phyloP scores from a whole-genome alignment of 257 asterid genomes.

The Coffea eugenioides region DNA sequence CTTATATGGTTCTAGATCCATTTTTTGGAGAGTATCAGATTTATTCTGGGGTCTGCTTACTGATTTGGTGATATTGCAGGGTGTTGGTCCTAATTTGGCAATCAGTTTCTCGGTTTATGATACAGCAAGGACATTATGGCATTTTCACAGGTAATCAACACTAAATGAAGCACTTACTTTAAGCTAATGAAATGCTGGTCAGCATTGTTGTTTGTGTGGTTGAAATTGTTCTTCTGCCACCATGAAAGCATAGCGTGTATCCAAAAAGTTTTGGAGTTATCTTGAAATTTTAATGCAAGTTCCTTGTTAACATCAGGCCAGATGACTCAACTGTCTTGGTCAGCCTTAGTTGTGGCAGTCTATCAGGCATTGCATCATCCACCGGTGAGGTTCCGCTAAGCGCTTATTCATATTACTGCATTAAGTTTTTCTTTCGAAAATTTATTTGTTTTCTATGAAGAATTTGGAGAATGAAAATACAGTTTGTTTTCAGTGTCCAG shows the following conservation, averaged over 20 bases:
- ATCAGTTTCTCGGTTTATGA: slow-evolving; percentile 93
- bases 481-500: neutral
- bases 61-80: slow-evolving; percentile 46
- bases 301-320: slow-evolving; percentile 47
- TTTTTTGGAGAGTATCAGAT: neutral
- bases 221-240: neutral
- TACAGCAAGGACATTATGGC: slow-evolving; percentile 64
- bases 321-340: slow-evolving; percentile 60
- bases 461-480: neutral
- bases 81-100: slow-evolving; percentile 94
- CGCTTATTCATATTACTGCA: neutral
- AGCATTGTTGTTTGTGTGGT: neutral
- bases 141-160: slow-evolving; percentile 48
- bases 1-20: neutral
- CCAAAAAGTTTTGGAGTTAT: neutral
- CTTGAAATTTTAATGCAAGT: slow-evolving; percentile 14
- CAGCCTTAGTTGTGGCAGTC: slow-evolving; percentile 94
- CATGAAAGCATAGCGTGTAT: neutral
- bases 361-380: slow-evolving; percentile 91
- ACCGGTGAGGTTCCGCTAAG: slow-evolving; percentile 49
- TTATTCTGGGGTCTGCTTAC: slow-evolving; percentile 21
- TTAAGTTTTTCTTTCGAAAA: neutral
- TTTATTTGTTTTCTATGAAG: neutral
- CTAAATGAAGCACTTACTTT: neutral
- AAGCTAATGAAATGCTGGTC: neutral